These are phyloP conservation scores for Gliomastix tumulicola DNA, from an alignment of 2,329 filamentous ascomycete genomes.

Conservation along the genomic window DNA sequence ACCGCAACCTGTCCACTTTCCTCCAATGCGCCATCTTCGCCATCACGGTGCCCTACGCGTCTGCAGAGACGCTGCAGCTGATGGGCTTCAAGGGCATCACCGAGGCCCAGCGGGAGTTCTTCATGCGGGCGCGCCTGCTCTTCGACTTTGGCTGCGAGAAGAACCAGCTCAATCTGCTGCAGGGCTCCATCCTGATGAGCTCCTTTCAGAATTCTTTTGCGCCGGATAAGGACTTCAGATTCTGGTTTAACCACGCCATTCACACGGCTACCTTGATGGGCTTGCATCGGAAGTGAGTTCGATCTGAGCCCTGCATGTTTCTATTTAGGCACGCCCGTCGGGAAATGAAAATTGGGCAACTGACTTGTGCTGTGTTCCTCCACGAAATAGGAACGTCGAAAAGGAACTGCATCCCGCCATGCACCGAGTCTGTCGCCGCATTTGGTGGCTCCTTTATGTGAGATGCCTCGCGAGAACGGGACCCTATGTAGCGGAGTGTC, in stretches of 20 bases:
- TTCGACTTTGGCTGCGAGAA: constrained; percentile 3
- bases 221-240: constrained; percentile 3
- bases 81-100: neutral
- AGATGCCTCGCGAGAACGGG: neutral
- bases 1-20: neutral
- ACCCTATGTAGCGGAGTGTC: neutral
- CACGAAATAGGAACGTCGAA: constrained; percentile 2
- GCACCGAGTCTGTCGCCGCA: constrained; percentile 1
- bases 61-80: neutral
- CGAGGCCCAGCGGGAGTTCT: constrained; percentile 2
- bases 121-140: constrained; percentile 1
- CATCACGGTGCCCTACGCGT: constrained; percentile 1
- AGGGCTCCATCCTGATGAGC: constrained; percentile 2
- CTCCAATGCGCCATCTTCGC: constrained; percentile 1
- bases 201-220: constrained; percentile 2
- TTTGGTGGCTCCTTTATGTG: constrained; percentile 3
- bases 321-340: too few relatives aligned
- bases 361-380: too few relatives aligned
- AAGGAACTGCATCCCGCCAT: constrained; percentile 1
- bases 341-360: too few relatives aligned
- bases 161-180: constrained; percentile 2
- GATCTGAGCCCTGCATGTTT: neutral
- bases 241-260: constrained; percentile 2
- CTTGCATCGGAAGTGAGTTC: constrained; percentile 1
- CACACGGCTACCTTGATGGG: constrained; percentile 3